These are phyloP conservation scores for Clonostachys byssicola DNA, from an alignment of 2,329 filamentous ascomycete species.

Conservation along the genomic window DNA sequence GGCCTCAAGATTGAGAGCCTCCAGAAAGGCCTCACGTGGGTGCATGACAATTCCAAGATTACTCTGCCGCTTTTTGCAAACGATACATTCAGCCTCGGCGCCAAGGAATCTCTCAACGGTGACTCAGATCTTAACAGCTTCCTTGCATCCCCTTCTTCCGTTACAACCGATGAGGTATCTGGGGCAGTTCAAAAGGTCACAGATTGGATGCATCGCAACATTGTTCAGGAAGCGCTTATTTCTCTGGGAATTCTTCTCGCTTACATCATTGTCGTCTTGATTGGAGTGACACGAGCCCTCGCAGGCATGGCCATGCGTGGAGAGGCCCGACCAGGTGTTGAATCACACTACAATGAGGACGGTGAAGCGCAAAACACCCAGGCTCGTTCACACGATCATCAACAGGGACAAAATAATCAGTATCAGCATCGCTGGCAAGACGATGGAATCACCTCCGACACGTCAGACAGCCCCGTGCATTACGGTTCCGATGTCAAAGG, in stretches of 20 bases:
- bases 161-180: constrained; percentile 77
- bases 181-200: constrained; percentile 69
- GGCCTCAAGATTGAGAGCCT: constrained; percentile 81
- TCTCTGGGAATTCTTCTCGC: constrained; percentile 69
- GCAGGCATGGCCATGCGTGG: constrained; percentile 53
- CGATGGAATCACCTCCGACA: too few relatives aligned
- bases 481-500: too few relatives aligned
- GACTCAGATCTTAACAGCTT: constrained; percentile 64
- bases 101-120: constrained; percentile 54
- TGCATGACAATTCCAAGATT: constrained; percentile 80
- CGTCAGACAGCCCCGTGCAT: too few relatives aligned
- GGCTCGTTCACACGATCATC: too few relatives aligned
- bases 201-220: constrained; percentile 58
- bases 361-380: too few relatives aligned
- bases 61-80: constrained; percentile 73
- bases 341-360: too few relatives aligned
- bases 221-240: constrained; percentile 77
- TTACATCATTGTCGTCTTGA: constrained; percentile 73
- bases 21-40: constrained; percentile 89
- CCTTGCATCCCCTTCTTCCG: constrained; percentile 69
- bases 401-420: too few relatives aligned
- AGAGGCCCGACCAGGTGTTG: too few relatives aligned
- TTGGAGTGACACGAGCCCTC: constrained; percentile 66
- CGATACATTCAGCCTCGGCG: constrained; percentile 80
- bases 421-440: too few relatives aligned